Base-by-base conservation (phyloP, 2,329 filamentous ascomycete species). In the Alternaria sp. region DNA sequence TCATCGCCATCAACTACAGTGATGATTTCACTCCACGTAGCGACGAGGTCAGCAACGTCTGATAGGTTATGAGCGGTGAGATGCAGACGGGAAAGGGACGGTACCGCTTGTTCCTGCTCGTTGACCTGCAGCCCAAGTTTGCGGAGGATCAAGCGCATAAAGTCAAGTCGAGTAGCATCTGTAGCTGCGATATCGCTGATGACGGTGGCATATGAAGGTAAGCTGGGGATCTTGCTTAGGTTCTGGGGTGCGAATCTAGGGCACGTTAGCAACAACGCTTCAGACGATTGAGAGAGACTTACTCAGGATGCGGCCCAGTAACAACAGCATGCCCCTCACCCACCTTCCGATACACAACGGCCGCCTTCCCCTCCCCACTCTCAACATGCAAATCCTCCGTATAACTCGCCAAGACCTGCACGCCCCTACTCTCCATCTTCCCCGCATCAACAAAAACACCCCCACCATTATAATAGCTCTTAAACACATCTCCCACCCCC, bases 231-330 rank as follows among this genome's bases (percentile, higher is more conserved):
- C 7, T 86, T 87, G 65, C 89, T 86, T 7, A 98, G 85, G 73
- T 97, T 97, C 47, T 84, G 87, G 1, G 92, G 88, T 4, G 93
- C 90, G 76, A 98, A 98, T 77, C 93, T 97, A 69, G 55, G 60
- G 67, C 54, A 64, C 58, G 46, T 69, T 26, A 69, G 59, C 8
- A 1, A 15, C 3, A 5, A 12, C 6, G 21, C 5, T 4, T 23
- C 4, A 23, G 4, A 6, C 21, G 21, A 23, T 23, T 6, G 21
- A 23, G 5, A 6, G 4, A 23, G 44, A 82, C 87, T 77, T 83
- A 96, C 92, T 99, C 96, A 55, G 95, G 95, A 84, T 99, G 96
- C 43, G 93, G 92, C 0, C 94, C 93, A 1, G 92, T 96, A 17
- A 99, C 81, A 6, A 98, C 81, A 1, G 88, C 93, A 43, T 87